A percentile compares a stretch with the other conserved stretches of the same genome.
phyloP scores from a whole-genome alignment of 805 yeast species.

The Yamadazyma laniorum region DNA sequence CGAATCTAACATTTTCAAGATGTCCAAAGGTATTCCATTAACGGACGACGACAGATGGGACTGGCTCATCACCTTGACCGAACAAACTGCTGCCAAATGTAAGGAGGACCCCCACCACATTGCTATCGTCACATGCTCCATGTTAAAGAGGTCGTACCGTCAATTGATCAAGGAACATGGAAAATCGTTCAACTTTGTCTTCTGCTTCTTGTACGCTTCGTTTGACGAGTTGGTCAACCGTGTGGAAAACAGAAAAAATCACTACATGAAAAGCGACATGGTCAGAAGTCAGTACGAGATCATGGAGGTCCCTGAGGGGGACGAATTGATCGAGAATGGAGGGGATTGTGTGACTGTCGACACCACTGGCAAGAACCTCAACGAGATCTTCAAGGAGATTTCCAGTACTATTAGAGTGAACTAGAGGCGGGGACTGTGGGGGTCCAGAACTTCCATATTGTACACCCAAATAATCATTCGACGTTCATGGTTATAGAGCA shows the following conservation, averaged over 20 bases:
- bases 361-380: conserved; percentile 30
- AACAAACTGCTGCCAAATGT: conserved; percentile 39
- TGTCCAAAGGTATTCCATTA: conserved; percentile 78
- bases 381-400: conserved; percentile 24
- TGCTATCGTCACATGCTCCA: conserved; percentile 78
- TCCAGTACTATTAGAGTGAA: conserved; percentile 3
- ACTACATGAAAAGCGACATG: conserved; percentile 88
- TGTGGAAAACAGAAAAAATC: conserved; percentile 64
- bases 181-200: conserved; percentile 39
- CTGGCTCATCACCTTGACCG: conserved; percentile 66
- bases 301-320: conserved; percentile 64
- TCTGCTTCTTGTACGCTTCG: conserved; percentile 66
- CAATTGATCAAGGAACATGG: conserved; percentile 49
- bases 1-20: conserved; percentile 66
- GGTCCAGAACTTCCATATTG: neutral
- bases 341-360: conserved; percentile 37
- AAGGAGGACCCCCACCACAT: conserved; percentile 19
- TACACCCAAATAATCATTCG: neutral
- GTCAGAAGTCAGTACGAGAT: conserved; percentile 72
- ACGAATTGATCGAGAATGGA: conserved; percentile 35
- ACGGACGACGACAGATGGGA: conserved; percentile 91
- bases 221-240: conserved; percentile 60
- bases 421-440: too few species aligned
- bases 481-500: neutral
- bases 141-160: conserved; percentile 74